Conservation (phyloP, 129 eudicot genomes). For the Escallonia rubra region DNA sequence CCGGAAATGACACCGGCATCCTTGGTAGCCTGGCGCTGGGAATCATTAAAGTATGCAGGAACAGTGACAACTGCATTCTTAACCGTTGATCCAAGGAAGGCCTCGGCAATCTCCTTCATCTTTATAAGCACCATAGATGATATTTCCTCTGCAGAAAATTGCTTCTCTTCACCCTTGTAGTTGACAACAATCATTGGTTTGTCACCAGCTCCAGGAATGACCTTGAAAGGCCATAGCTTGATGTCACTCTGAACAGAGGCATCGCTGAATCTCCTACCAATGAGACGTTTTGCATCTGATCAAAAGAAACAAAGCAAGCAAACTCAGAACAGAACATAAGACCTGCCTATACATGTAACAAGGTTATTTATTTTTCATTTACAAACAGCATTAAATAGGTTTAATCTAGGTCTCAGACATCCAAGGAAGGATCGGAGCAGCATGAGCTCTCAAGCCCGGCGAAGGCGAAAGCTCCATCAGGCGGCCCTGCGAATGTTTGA, state of each 20-base stretch:
- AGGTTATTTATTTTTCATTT: too few relatives aligned
- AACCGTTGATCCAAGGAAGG: constrained; percentile 2
- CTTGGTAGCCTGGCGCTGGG: constrained; percentile 27
- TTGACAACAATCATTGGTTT: constrained; percentile 23
- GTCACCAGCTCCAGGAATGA: constrained; percentile 13
- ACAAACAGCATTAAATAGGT: too few relatives aligned
- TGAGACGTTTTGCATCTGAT: neutral
- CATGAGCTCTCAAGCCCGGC: constrained; percentile 33
- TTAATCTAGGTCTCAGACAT: constrained; percentile 21
- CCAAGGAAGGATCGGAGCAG: constrained; percentile 35
- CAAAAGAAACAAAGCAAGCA: neutral
- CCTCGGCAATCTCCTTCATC: constrained; percentile 28
- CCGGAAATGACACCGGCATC: constrained; percentile 31
- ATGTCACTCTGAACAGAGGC: neutral
- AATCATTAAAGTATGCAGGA: constrained; percentile 30
- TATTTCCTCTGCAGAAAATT: constrained; percentile 27
- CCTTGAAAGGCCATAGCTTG: constrained; percentile 27
- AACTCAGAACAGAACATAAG: neutral
- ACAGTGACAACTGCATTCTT: constrained; percentile 26
- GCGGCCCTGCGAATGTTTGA: constrained; percentile 2
- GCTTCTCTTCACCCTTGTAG: constrained; percentile 27
- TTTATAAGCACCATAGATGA: constrained; percentile 25
- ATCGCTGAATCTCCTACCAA: neutral
- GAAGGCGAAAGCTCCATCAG: constrained; percentile 1
- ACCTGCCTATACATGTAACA: too few relatives aligned